Evolutionary conservation across 2,329 filamentous ascomycete species (phyloP).

Genomic region (Blastomyces silverae): DNA sequence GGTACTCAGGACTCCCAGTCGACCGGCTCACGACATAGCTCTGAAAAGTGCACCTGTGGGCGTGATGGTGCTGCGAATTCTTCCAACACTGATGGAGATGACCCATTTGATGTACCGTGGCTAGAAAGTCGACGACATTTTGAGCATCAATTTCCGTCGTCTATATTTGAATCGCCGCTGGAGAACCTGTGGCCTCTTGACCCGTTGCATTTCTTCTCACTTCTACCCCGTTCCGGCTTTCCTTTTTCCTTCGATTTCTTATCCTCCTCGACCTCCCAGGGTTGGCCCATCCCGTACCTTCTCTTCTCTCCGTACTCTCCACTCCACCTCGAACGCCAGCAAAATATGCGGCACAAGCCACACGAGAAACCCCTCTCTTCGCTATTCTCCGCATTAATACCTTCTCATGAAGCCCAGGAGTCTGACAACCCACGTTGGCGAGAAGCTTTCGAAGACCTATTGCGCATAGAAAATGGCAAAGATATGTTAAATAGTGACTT

Average conservation of each 20-base stretch:
- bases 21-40: background rate
- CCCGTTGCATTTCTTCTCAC: constrained; percentile 27
- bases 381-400: constrained; percentile 31
- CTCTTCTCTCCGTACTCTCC: constrained; percentile 51
- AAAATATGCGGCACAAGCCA: constrained; percentile 26
- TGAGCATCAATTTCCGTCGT: constrained; percentile 25
- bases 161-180: constrained; percentile 33
- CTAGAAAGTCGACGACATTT: constrained; percentile 23
- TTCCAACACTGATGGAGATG: constrained; percentile 10
- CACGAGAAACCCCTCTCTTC: constrained; percentile 30
- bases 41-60: constrained; percentile 7
- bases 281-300: constrained; percentile 41
- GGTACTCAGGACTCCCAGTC: constrained; percentile 4
- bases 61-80: background rate
- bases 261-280: constrained; percentile 32
- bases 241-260: constrained; percentile 31
- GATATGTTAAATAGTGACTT: constrained; percentile 35
- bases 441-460: constrained; percentile 54
- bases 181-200: constrained; percentile 32
- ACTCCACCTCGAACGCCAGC: constrained; percentile 46
- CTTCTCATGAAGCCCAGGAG: constrained; percentile 31
- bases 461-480: constrained; percentile 44
- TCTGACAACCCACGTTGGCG: constrained; percentile 44
- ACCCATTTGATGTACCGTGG: constrained; percentile 24
- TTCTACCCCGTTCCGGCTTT: constrained; percentile 28